Evolutionary conservation across 768 basidiomycete genomes (phyloP).

Genomic region (Gloeopeniophorella convolvens): DNA sequence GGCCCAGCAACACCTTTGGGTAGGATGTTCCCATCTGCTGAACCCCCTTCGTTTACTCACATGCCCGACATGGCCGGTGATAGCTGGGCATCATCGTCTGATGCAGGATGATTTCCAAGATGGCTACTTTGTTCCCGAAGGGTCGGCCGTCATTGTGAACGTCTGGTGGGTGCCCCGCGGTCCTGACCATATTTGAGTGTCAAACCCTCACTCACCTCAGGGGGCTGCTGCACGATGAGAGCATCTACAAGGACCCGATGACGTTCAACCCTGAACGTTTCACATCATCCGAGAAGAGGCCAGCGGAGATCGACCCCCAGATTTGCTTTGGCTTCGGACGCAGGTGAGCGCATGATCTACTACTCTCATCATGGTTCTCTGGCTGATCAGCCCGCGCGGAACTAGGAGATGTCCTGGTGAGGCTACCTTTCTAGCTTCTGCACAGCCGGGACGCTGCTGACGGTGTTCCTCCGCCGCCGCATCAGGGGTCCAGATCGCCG

Average conservation of each 20-base stretch:
- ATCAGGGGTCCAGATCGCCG: conserved; percentile 23
- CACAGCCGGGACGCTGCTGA: background rate
- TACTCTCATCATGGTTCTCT: background rate
- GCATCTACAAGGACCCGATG: conserved; percentile 29
- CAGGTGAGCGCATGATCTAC: conserved; percentile 12
- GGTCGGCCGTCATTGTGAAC: conserved; percentile 16
- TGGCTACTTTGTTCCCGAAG: conserved; percentile 20
- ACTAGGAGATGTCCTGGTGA: background rate
- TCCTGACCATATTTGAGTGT: background rate
- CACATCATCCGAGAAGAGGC: conserved; percentile 19
- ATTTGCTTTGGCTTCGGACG: conserved; percentile 29
- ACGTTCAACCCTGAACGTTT: conserved; percentile 31
- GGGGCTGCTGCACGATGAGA: conserved; percentile 30
- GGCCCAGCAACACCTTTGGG: conserved; percentile 6
- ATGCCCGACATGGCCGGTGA: too few relatives aligned
- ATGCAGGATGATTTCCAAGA: conserved; percentile 12
- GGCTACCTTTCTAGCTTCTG: background rate
- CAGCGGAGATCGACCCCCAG: conserved; percentile 24
- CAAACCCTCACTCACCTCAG: conserved; percentile 11
- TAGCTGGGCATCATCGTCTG: conserved; percentile 7
- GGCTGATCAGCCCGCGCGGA: background rate
- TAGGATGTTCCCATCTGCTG: background rate
- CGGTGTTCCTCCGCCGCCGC: background rate
- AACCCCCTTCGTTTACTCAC: background rate
- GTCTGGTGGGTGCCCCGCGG: conserved; percentile 3